These are phyloP conservation scores for Lasiodiplodia theobromae DNA, from an alignment of 2,329 filamentous ascomycete species.

Conservation along the genomic window DNA sequence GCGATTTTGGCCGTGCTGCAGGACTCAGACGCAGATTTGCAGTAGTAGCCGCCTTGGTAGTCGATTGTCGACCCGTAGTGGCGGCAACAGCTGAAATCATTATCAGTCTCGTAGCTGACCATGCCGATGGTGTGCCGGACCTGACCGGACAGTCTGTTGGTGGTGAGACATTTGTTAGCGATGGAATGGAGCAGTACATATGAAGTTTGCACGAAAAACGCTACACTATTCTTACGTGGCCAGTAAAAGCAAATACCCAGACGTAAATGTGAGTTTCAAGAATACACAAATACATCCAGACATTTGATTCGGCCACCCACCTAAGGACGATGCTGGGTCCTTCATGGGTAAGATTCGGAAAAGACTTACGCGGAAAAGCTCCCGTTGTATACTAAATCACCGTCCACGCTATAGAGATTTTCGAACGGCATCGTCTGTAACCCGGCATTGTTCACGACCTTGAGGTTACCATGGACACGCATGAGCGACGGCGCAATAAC, in stretches of 20 bases:
- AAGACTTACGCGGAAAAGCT: background rate
- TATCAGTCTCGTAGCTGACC: constrained; percentile 1
- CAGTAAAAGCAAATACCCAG: no score
- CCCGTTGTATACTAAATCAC: background rate
- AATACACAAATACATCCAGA: no score
- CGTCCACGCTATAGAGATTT: background rate
- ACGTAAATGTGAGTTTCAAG: no score
- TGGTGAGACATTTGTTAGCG: background rate
- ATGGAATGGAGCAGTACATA: background rate
- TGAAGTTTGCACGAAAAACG: no score
- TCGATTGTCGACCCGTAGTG: background rate
- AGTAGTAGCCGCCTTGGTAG: constrained; percentile 19
- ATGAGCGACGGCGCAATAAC: background rate
- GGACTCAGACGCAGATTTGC: background rate
- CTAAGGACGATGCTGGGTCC: background rate
- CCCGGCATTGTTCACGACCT: background rate
- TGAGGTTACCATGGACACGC: background rate
- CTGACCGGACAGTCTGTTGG: background rate
- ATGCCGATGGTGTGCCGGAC: constrained; percentile 6
- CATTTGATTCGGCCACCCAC: no score
- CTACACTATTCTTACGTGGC: no score
- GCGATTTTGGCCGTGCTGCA: background rate
- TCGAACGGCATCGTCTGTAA: constrained; percentile 2
- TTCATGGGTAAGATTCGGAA: no score
- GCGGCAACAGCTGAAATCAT: background rate